Percentiles rank a stretch among this genome's conserved stretches.
These are phyloP conservation scores for Nicotiana rustica DNA, from an alignment of 305 asterid species.

Conservation along the genomic window DNA sequence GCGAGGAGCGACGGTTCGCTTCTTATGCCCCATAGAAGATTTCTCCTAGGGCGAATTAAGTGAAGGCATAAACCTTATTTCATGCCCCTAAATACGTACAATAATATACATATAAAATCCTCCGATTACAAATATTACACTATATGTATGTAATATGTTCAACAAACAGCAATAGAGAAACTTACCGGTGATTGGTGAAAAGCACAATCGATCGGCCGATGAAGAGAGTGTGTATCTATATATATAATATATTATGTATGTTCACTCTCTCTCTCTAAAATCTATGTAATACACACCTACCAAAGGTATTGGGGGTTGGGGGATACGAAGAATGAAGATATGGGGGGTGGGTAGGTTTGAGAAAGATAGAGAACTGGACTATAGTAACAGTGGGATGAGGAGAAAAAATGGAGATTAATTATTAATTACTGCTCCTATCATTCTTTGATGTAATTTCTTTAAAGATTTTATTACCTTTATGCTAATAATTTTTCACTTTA, in stretches of 20 bases:
- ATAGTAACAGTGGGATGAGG: too few species aligned
- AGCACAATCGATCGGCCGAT: neutral
- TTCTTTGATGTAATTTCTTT: neutral
- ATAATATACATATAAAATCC: neutral
- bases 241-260: neutral
- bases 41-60: conserved; percentile 45
- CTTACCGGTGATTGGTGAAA: conserved; percentile 13
- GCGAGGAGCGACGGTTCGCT: conserved; percentile 72
- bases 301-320: neutral
- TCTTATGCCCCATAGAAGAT: conserved; percentile 77
- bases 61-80: conserved; percentile 57
- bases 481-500: neutral
- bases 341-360: neutral
- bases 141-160: neutral
- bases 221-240: neutral
- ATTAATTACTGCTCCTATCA: too few species aligned
- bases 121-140: neutral
- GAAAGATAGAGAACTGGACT: neutral
- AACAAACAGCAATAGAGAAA: conserved; percentile 12
- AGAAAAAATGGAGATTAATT: too few species aligned
- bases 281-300: neutral
- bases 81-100: neutral
- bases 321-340: neutral
- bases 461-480: neutral
- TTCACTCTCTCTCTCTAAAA: neutral